These are phyloP conservation scores for Cylindrodendrum hubeiense DNA, from an alignment of 2,329 filamentous ascomycete genomes.

Conservation along the genomic window DNA sequence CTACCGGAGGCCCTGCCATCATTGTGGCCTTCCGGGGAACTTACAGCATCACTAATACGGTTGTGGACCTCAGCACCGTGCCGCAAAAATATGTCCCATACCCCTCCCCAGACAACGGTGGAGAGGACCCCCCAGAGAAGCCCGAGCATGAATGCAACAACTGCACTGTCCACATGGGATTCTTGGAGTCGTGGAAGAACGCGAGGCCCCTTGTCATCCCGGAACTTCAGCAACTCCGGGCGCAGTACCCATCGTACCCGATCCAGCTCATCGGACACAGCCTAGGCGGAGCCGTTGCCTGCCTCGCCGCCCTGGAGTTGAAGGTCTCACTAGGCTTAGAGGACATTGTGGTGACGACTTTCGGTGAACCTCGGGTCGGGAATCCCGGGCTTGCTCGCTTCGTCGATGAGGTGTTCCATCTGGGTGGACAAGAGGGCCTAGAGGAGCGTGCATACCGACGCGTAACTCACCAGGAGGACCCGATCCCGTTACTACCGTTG, in stretches of 20 bases:
- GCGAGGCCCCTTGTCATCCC: slow-evolving; percentile 78
- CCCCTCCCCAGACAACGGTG: slow-evolving; percentile 66
- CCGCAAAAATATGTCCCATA: slow-evolving; percentile 95
- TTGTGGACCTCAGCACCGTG: slow-evolving; percentile 88
- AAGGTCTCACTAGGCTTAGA: slow-evolving; percentile 78
- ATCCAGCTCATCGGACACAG: slow-evolving; percentile 90
- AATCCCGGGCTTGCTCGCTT: slow-evolving; percentile 68
- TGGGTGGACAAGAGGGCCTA: slow-evolving; percentile 49
- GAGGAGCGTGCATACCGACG: slow-evolving; percentile 72
- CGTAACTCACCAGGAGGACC: slow-evolving; percentile 88
- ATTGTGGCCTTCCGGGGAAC: slow-evolving; percentile 94
- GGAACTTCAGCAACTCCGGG: slow-evolving; percentile 69
- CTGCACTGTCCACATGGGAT: slow-evolving; percentile 94
- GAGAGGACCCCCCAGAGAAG: slow-evolving; percentile 48
- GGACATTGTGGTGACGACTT: slow-evolving; percentile 85
- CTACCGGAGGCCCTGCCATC: slow-evolving; percentile 60
- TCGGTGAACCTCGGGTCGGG: slow-evolving; percentile 84
- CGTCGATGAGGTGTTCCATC: slow-evolving; percentile 65
- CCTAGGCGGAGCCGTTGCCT: slow-evolving; percentile 91
- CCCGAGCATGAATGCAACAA: slow-evolving; percentile 76
- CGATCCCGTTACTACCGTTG: slow-evolving; percentile 88
- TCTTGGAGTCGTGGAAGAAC: slow-evolving; percentile 85
- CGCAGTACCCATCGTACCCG: slow-evolving; percentile 76
- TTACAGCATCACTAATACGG: slow-evolving; percentile 92
- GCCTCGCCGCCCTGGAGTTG: slow-evolving; percentile 87